These are phyloP conservation scores for Pseudoscleropodium purum DNA, from an alignment of 225 moss, liverwort and hornwort species.

Conservation along the genomic window DNA sequence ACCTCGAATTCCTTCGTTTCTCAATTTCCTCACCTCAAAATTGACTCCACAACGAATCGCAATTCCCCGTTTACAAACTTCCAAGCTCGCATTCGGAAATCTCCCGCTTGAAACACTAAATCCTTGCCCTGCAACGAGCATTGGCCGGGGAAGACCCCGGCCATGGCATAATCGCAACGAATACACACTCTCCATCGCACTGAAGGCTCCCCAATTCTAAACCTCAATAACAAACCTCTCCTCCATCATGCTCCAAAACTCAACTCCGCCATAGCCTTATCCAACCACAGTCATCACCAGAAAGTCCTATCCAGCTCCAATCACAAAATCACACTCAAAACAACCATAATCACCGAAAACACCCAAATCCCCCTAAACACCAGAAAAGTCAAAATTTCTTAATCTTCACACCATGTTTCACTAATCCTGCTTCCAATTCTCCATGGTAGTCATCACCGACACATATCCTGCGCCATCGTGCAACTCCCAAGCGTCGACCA, in stretches of 20 bases:
- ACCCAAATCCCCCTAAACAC: background rate
- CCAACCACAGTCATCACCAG: background rate
- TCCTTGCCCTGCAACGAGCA: background rate
- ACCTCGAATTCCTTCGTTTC: background rate
- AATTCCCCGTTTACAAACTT: background rate
- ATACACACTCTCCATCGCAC: slow-evolving; percentile 16
- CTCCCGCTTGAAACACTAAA: background rate
- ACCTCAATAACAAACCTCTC: background rate
- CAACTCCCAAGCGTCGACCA: background rate
- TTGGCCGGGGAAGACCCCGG: background rate
- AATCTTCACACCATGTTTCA: background rate
- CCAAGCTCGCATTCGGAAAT: background rate
- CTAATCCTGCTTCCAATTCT: background rate
- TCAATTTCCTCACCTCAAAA: background rate
- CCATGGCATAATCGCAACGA: slow-evolving; percentile 22
- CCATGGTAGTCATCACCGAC: background rate
- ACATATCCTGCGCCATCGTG: background rate
- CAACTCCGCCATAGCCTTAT: background rate
- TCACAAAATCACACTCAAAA: background rate
- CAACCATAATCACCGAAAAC: background rate
- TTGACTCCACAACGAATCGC: background rate
- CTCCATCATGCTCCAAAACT: background rate
- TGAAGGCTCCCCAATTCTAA: background rate
- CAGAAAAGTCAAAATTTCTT: no score
- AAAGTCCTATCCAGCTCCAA: background rate